These are phyloP conservation scores for Clonostachys rosea DNA, from an alignment of 2,329 filamentous ascomycete species.

Conservation along the genomic window DNA sequence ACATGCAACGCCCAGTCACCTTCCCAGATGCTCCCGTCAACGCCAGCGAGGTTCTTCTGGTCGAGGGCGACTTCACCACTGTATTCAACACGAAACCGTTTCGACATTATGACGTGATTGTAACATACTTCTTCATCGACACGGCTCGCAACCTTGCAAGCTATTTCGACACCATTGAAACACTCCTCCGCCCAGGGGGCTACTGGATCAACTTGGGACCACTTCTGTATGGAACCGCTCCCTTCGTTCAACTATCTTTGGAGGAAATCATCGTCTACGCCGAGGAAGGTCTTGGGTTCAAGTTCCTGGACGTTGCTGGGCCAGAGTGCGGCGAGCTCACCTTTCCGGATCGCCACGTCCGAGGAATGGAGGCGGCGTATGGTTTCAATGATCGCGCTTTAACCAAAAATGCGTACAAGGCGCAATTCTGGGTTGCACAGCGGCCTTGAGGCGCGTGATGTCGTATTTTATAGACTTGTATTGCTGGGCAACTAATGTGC, in stretches of 20 bases:
- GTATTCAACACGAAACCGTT: constrained; percentile 16
- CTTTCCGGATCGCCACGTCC: constrained; percentile 30
- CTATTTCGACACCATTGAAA: constrained; percentile 49
- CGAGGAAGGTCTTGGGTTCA: constrained; percentile 44
- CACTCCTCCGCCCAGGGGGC: constrained; percentile 38
- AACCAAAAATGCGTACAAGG: constrained; percentile 46
- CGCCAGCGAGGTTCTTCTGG: constrained; percentile 31
- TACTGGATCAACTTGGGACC: constrained; percentile 54
- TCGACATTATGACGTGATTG: constrained; percentile 37
- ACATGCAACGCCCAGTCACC: constrained; percentile 37
- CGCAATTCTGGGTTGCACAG: constrained; percentile 49
- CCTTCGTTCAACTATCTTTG: constrained; percentile 48
- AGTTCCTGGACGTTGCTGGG: constrained; percentile 36
- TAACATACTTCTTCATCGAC: constrained; percentile 58
- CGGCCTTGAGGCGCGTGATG: background rate
- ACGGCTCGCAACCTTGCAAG: constrained; percentile 50
- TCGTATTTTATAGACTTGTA: no score
- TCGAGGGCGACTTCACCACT: constrained; percentile 53
- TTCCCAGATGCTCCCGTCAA: constrained; percentile 36
- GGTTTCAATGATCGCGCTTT: constrained; percentile 44
- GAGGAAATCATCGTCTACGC: constrained; percentile 46
- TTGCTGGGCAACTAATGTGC: no score
- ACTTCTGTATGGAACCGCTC: constrained; percentile 47
- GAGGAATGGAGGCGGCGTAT: constrained; percentile 44
- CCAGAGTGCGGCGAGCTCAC: constrained; percentile 32